Conservation (phyloP, 2,329 filamentous ascomycete genomes). For the Macroventuria anomochaeta region DNA sequence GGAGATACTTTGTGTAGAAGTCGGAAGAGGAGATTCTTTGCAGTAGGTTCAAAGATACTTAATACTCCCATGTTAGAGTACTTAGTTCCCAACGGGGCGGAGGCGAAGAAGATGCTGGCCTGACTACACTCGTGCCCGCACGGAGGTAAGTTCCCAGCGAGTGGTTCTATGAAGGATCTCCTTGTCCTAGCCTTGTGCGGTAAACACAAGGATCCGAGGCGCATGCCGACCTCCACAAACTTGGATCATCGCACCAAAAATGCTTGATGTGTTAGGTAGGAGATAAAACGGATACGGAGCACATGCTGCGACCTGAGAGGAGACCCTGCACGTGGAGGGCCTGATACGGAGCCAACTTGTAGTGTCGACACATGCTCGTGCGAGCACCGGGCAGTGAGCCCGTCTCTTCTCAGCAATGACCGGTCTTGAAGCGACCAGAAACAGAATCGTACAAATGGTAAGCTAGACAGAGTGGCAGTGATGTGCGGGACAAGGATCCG, state of each 20-base stretch:
- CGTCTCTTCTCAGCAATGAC: slow-evolving; percentile 25
- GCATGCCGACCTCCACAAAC: slow-evolving; percentile 28
- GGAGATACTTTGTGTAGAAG: slow-evolving; percentile 28
- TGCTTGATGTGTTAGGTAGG: slow-evolving; percentile 31
- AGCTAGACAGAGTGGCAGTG: slow-evolving; percentile 28
- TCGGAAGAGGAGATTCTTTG: slow-evolving; percentile 30
- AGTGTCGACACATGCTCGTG: slow-evolving; percentile 18
- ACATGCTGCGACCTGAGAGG: slow-evolving; percentile 26
- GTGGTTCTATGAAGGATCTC: slow-evolving; percentile 16
- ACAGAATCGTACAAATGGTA: slow-evolving; percentile 9
- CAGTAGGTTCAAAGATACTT: slow-evolving; percentile 20
- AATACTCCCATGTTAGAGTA: slow-evolving; percentile 8
- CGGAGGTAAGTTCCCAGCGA: slow-evolving; percentile 33
- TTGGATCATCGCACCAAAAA: slow-evolving; percentile 29
- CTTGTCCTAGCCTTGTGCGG: slow-evolving; percentile 6
- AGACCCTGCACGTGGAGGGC: slow-evolving; percentile 26
- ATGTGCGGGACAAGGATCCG: slow-evolving; percentile 25
- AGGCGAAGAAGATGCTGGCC: slow-evolving; percentile 22
- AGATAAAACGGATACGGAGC: slow-evolving; percentile 31
- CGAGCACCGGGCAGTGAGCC: slow-evolving; percentile 20
- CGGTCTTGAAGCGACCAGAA: slow-evolving; percentile 1
- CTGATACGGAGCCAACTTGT: slow-evolving; percentile 23
- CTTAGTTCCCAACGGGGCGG: slow-evolving; percentile 24
- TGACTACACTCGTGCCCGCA: slow-evolving; percentile 18
- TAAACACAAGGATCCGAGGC: slow-evolving; percentile 28